phyloP scores from a whole-genome alignment of 192 early-diverging fungal species.

The Lunasporangiospora selenospora region DNA sequence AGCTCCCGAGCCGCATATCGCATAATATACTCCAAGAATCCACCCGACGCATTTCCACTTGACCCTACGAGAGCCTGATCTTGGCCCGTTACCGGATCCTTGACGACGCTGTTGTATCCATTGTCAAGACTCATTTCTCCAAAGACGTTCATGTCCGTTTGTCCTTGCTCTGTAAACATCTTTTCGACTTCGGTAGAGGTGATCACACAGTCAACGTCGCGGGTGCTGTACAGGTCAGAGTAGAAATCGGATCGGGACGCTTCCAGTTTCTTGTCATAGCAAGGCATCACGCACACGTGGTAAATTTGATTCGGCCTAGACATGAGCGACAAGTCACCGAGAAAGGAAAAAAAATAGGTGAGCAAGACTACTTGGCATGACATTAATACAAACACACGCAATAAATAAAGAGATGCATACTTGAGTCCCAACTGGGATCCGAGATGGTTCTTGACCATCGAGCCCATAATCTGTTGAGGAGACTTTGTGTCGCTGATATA shows the following conservation, averaged over 20 bases:
- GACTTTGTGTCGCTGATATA: constrained; percentile 91
- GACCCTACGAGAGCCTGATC: constrained; percentile 61
- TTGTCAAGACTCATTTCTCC: constrained; percentile 54
- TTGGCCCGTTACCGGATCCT: constrained; percentile 25
- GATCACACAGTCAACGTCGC: constrained; percentile 97
- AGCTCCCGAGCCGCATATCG: constrained; percentile 80
- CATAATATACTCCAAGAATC: constrained; percentile 89
- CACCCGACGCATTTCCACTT: constrained; percentile 88
- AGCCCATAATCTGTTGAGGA: constrained; percentile 98
- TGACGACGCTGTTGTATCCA: constrained; percentile 49
- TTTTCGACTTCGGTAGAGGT: constrained; percentile 93
- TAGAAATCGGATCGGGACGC: constrained; percentile 94
- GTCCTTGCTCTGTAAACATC: constrained; percentile 76
- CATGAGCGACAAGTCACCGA: neutral
- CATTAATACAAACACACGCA: neutral
- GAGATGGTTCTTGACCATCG: constrained; percentile 86
- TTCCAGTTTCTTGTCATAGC: constrained; percentile 99
- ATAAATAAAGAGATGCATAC: constrained; percentile 15
- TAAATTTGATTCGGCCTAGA: constrained; percentile 78
- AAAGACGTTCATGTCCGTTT: constrained; percentile 52
- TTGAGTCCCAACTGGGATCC: constrained; percentile 64
- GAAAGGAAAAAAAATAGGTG: neutral
- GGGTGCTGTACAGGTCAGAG: constrained; percentile 76
- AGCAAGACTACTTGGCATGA: neutral
- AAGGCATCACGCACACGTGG: constrained; percentile 97